Evolutionary conservation across 2,329 filamentous ascomycete genomes (phyloP).

Genomic region (Coniochaeta sp.): DNA sequence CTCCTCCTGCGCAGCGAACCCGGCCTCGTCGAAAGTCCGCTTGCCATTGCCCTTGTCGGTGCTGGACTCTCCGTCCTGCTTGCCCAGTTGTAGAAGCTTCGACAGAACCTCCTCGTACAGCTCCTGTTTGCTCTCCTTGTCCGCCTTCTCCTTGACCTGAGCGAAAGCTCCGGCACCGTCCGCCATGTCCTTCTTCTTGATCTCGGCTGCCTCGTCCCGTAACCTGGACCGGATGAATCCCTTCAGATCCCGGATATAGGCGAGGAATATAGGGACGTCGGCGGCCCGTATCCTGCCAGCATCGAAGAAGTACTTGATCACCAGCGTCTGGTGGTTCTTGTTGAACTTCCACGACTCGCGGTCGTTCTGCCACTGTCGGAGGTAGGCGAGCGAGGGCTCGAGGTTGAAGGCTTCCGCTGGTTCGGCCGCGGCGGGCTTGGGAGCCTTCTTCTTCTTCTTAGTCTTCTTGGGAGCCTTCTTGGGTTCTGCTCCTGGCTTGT

Average conservation of each 20-base stretch:
- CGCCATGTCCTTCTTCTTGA: constrained; percentile 50
- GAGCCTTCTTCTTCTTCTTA: constrained; percentile 25
- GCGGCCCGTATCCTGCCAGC: constrained; percentile 60
- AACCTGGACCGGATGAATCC: constrained; percentile 66
- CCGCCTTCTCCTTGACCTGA: constrained; percentile 32
- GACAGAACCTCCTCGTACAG: constrained; percentile 47
- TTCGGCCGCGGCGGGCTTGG: constrained; percentile 24
- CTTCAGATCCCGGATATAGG: constrained; percentile 75
- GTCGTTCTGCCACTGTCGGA: constrained; percentile 66
- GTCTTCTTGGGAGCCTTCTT: constrained; percentile 14
- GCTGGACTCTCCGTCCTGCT: constrained; percentile 7
- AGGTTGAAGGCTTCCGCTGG: constrained; percentile 30
- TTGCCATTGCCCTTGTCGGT: constrained; percentile 31
- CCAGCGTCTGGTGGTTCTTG: constrained; percentile 80
- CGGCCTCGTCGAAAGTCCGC: constrained; percentile 42
- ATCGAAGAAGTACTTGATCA: constrained; percentile 78
- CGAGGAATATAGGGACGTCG: constrained; percentile 63
- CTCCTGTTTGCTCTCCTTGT: constrained; percentile 42
- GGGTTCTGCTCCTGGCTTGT: constrained; percentile 3
- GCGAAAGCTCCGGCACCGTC: constrained; percentile 41
- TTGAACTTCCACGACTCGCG: constrained; percentile 87
- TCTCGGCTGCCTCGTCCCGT: constrained; percentile 55
- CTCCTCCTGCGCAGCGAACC: constrained; percentile 41
- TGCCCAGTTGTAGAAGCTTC: constrained; percentile 18
- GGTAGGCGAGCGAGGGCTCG: constrained; percentile 65